phyloP scores from a whole-genome alignment of 768 basidiomycete genomes.

The Termitomyces bulborhizus region DNA sequence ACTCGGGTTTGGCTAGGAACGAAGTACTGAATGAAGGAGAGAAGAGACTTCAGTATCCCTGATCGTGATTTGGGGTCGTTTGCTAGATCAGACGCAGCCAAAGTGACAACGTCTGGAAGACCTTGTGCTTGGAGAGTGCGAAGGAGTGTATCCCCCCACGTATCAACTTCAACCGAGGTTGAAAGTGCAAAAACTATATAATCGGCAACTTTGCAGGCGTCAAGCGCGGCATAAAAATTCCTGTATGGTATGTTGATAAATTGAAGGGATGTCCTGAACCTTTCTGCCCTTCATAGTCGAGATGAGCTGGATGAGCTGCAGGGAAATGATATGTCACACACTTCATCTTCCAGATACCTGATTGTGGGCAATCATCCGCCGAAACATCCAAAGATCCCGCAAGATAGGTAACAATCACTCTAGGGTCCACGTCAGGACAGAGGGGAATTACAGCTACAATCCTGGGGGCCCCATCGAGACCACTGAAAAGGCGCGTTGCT shows the following conservation, averaged over 20 bases:
- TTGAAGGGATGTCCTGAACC: conserved; percentile 89
- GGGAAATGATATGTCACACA: conserved; percentile 18
- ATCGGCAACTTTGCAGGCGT: conserved; percentile 84
- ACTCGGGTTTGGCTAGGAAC: conserved; percentile 76
- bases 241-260: conserved; percentile 74
- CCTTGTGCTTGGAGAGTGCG: conserved; percentile 89
- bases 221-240: conserved; percentile 70
- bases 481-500: conserved; percentile 72
- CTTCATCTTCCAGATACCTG: conserved; percentile 65
- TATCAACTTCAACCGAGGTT: conserved; percentile 72
- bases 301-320: conserved; percentile 1
- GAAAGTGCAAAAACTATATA: conserved; percentile 87
- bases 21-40: conserved; percentile 95
- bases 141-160: conserved; percentile 82
- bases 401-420: conserved; percentile 47
- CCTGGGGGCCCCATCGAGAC: conserved; percentile 73
- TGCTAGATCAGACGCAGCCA: conserved; percentile 50
- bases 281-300: conserved; percentile 54
- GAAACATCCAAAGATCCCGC: conserved; percentile 53
- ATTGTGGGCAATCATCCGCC: conserved; percentile 42
- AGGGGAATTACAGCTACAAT: conserved; percentile 88
- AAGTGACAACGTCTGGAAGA: conserved; percentile 75
- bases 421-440: conserved; percentile 54
- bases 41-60: conserved; percentile 76
- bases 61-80: conserved; percentile 58